phyloP scores from a whole-genome alignment of 108 stramenopile species.

The Nannochloropsis granulata region DNA sequence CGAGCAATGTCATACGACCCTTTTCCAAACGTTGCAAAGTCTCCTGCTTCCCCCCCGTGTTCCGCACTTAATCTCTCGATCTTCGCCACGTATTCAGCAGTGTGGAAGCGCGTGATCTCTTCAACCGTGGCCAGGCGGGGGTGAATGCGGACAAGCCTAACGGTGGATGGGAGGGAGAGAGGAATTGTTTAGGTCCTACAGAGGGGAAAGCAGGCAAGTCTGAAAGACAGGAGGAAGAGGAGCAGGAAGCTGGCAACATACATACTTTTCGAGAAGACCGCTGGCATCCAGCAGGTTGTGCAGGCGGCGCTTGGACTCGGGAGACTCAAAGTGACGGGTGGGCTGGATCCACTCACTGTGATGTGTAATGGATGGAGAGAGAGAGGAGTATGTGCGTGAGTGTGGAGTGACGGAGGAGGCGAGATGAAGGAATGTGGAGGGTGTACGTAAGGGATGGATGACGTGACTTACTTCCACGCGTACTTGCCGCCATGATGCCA shows the following conservation, averaged over 20 bases:
- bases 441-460: background rate
- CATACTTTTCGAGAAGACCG: slow-evolving; percentile 1
- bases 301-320: slow-evolving; percentile 26
- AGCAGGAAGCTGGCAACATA: background rate
- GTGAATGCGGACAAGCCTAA: background rate
- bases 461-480: background rate
- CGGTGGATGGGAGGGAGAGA: background rate
- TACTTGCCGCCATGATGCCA: slow-evolving; percentile 18
- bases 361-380: background rate
- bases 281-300: slow-evolving; percentile 24
- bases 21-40: background rate
- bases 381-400: background rate
- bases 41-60: background rate
- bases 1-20: slow-evolving; percentile 1
- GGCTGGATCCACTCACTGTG: slow-evolving; percentile 4
- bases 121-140: slow-evolving; percentile 5
- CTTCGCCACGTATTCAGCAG: background rate
- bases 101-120: background rate
- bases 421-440: background rate
- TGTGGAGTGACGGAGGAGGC: background rate
- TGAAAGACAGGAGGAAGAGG: background rate
- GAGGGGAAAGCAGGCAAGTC: background rate
- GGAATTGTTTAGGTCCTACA: too few relatives aligned
- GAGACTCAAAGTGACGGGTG: slow-evolving; percentile 12
- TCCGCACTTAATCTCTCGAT: background rate